Base-by-base conservation (phyloP, 1,139 yeast species). In the Zygosaccharomyces pseudobailii region DNA sequence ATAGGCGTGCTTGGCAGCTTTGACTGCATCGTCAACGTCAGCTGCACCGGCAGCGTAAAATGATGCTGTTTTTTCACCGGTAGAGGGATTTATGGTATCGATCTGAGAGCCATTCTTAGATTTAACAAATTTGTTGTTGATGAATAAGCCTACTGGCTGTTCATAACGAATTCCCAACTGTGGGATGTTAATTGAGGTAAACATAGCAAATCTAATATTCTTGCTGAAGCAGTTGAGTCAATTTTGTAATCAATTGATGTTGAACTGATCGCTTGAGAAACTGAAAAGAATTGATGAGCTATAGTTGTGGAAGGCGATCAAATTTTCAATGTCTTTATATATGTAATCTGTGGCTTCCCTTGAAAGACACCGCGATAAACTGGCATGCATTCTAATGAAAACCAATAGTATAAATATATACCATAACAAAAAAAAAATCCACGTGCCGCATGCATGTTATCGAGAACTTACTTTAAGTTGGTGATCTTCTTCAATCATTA, bases 1-100 rank as follows among this genome's bases (percentile, higher is more conserved):
- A 72, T 82, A 87, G 4, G 94, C 94, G 19, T 69, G 66, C 48
- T 80, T 72, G 10, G 96, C 96, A 22, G 85, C 83, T 6, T 69
- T 71, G 2, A 87, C 96, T 1, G 96, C 96, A 42, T 65, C 57
- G 63, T 88, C 88, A 36, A 88, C 84, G 60, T 88, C 96, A 40
- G 72, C 78, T 19, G 70, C 76, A 24, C 72, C 73, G 5, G 92
- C 96, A 33, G 81, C 79, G 54, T 79, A 79, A 9, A 88, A 89
- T 2, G 76, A 63, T 17, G 85, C 78, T 55, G 85, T 82, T 50
- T 71, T 70, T 59, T 84, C 79, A 19, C 84, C 90, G 21, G 90
- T 85, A 27, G 82, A 68, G 8, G 92, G 90, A 61, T 82, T 79
- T 44, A 75, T 68, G 2, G 84, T 75, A n/a, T 76, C 79, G 46